A percentile compares a stretch with the other conserved stretches of the same genome.
Evolutionary conservation across 257 asterid species (phyloP).

Genomic region (Solanum pimpinellifolium): DNA sequence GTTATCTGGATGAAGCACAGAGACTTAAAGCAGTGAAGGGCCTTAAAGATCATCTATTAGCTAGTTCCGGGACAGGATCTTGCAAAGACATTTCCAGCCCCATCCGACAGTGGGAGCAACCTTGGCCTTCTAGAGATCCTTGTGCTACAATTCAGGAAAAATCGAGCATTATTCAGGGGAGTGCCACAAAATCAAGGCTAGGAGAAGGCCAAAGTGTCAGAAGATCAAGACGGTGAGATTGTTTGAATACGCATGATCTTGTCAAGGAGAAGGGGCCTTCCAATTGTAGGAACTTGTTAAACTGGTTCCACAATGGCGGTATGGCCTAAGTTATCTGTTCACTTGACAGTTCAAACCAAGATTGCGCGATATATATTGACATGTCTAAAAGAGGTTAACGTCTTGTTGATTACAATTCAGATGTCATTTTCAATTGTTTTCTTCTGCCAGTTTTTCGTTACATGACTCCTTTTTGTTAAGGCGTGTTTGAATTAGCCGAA

Average conservation of each 20-base stretch:
- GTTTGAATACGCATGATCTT: not conserved
- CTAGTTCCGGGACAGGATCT: conserved; percentile 30
- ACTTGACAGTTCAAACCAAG: not conserved
- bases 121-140: conserved; percentile 39
- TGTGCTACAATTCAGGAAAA: conserved; percentile 19
- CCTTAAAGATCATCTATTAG: conserved; percentile 33
- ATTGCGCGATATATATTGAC: not conserved
- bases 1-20: conserved; percentile 35
- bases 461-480: not conserved
- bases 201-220: conserved; percentile 40
- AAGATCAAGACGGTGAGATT: conserved; percentile 52
- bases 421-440: not conserved
- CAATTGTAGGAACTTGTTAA: not conserved
- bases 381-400: conserved; percentile 27
- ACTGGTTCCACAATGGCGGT: not conserved
- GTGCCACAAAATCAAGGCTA: conserved; percentile 40
- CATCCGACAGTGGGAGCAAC: conserved; percentile 35
- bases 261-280: not conserved
- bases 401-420: conserved; percentile 28
- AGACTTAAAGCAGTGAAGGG: conserved; percentile 39
- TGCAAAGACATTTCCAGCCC: conserved; percentile 25
- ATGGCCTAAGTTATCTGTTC: not conserved
- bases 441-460: not conserved
- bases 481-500: not conserved
- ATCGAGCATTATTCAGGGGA: conserved; percentile 14